Base-by-base conservation (phyloP, 306 rosid species). In the Rosa multiflora region DNA sequence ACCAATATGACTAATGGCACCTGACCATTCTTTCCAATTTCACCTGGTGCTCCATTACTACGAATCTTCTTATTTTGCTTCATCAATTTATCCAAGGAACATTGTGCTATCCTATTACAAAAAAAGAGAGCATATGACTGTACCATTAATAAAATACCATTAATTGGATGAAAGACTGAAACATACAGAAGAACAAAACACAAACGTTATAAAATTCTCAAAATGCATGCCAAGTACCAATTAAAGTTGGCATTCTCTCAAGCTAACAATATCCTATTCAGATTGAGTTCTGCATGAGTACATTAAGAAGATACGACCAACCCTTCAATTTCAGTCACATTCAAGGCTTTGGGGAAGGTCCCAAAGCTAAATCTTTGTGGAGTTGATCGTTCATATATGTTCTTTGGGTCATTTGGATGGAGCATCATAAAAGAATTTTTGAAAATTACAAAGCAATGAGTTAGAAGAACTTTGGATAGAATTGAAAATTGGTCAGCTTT, bases 1-100 rank as follows among this genome's bases (percentile, higher is more conserved):
- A 94, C 98, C 97, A 94, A 80, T 85, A 92, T 82, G 83, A 86
- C 58, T 78, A 92, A 75, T 58, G 92, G 88, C 29, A 72, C 87
- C 46, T 79, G 92, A 15, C 62, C 76, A 77, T 89, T 90, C 79
- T 75, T 89, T 76, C 80, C 86, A 74, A 85, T 70, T 79, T 80
- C 83, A 59, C 85, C 90, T 40, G 81, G 74, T 64, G 81, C 77
- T 61, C 80, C 82, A 52, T 55, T 18, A 75, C 64, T 81, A 77
- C 82, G 80, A 46, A 23, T 42, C 83, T 86, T 86, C 67, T 80
- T 88, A 4, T 82, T 85, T 56, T 80, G 86, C 84, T 83, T 90
- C 75, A 40, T 74, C 47, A 77, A 72, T 83, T 87, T 90, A 80
- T 88, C 62, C 79, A 92, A 86, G 63, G 58, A 78, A 74, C 74